Percentiles rank a stretch among this genome's conserved stretches.
phyloP scores from a whole-genome alignment of 2,329 filamentous ascomycete genomes.

The Metarhizium brunneum region DNA sequence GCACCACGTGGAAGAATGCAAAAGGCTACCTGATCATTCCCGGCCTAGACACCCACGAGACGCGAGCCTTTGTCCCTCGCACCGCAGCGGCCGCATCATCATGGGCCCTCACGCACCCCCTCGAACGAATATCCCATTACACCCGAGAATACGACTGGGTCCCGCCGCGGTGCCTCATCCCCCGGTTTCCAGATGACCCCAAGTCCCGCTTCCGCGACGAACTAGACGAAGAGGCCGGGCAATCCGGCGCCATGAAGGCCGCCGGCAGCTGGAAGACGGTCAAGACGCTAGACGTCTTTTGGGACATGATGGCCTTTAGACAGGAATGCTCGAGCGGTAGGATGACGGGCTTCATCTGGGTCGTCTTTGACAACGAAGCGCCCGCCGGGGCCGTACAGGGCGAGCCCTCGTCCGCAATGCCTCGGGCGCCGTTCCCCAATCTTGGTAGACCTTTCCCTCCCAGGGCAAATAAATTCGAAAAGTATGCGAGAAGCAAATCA shows the following conservation, averaged over 20 bases:
- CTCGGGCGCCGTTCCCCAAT: slow-evolving; percentile 21
- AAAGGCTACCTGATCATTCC: slow-evolving; percentile 81
- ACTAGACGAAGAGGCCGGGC: slow-evolving; percentile 71
- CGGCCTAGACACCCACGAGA: slow-evolving; percentile 75
- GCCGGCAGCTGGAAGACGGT: slow-evolving; percentile 75
- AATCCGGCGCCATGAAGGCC: slow-evolving; percentile 42
- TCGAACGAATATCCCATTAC: slow-evolving; percentile 56
- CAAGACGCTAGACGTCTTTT: slow-evolving; percentile 80
- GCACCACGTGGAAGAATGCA: slow-evolving; percentile 27
- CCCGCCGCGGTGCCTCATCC: slow-evolving; percentile 76
- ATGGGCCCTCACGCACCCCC: slow-evolving; percentile 64
- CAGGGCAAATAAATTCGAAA: slow-evolving; percentile 9
- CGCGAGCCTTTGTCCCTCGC: slow-evolving; percentile 65
- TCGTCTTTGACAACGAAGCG: slow-evolving; percentile 62
- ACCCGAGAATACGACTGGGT: slow-evolving; percentile 48
- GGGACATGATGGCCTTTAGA: slow-evolving; percentile 96
- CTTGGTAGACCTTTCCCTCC: slow-evolving; percentile 23
- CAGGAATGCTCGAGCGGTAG: slow-evolving; percentile 93
- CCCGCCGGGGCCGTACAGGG: slow-evolving; percentile 7
- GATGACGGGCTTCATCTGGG: slow-evolving; percentile 90
- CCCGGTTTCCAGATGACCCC: slow-evolving; percentile 88
- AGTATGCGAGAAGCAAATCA: slow-evolving; percentile 21
- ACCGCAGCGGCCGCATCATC: slow-evolving; percentile 32
- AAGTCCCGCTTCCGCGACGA: slow-evolving; percentile 86
- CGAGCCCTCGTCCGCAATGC: slow-evolving; percentile 17